A percentile compares a stretch with the other conserved stretches of the same genome.
phyloP scores from a whole-genome alignment of 2,329 filamentous ascomycete genomes.

The Colletotrichum navitas region DNA sequence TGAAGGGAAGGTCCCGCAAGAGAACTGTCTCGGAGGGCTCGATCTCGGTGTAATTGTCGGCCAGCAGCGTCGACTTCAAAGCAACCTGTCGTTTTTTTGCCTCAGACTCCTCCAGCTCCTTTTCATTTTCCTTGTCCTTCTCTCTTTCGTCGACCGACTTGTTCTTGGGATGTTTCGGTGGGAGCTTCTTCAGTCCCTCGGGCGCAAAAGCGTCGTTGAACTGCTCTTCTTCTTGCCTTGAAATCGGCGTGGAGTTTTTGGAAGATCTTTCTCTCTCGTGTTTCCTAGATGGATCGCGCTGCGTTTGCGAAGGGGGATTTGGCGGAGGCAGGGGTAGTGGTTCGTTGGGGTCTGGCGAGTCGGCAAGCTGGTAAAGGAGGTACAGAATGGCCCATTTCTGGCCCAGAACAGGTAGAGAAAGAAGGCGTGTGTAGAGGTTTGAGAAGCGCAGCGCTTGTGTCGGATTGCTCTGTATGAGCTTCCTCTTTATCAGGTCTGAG shows the following conservation, averaged over 20 bases:
- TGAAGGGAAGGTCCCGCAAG: slow-evolving; percentile 88
- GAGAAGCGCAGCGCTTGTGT: slow-evolving; percentile 87
- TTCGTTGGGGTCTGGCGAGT: slow-evolving; percentile 70
- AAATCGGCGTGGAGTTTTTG: slow-evolving; percentile 52
- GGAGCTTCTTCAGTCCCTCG: slow-evolving; percentile 61
- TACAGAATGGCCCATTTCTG: slow-evolving; percentile 98
- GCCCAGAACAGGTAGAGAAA: slow-evolving; percentile 91
- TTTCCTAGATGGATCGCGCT: slow-evolving; percentile 51
- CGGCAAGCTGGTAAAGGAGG: slow-evolving; percentile 86
- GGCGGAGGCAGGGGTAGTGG: slow-evolving; percentile 61
- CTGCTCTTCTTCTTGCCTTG: slow-evolving; percentile 61
- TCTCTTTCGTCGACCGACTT: slow-evolving; percentile 51
- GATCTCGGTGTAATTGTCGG: slow-evolving; percentile 67
- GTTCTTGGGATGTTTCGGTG: slow-evolving; percentile 56
- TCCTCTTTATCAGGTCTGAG: slow-evolving; percentile 90
- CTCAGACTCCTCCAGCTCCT: slow-evolving; percentile 47
- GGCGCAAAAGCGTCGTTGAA: slow-evolving; percentile 68
- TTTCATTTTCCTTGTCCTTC: slow-evolving; percentile 51
- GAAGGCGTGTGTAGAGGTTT: slow-evolving; percentile 88
- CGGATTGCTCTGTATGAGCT: slow-evolving; percentile 82
- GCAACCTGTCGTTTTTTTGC: slow-evolving; percentile 62
- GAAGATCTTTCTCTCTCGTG: slow-evolving; percentile 53
- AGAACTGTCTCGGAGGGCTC: slow-evolving; percentile 75
- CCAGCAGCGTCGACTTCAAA: slow-evolving; percentile 68
- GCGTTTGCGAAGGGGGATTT: slow-evolving; percentile 50